These are phyloP conservation scores for Lyophyllum shimeji DNA, from an alignment of 768 basidiomycete species.

Conservation along the genomic window DNA sequence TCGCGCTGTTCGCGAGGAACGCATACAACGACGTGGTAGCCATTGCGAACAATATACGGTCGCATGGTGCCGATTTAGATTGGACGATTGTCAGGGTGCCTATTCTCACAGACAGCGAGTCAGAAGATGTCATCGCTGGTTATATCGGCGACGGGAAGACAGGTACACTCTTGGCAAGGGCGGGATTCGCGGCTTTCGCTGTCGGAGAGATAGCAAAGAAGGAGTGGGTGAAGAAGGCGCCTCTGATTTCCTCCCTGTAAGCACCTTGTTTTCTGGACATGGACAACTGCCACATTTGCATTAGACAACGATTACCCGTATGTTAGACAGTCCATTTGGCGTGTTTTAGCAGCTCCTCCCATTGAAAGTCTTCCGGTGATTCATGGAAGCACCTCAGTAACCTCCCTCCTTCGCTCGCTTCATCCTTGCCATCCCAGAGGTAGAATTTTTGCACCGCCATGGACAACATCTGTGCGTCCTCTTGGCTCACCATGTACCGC, in stretches of 20 bases:
- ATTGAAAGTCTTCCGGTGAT: slow-evolving; percentile 73
- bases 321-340: slow-evolving; percentile 29
- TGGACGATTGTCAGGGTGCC: slow-evolving; percentile 77
- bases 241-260: slow-evolving; percentile 33
- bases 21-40: slow-evolving; percentile 73
- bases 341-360: slow-evolving; percentile 74
- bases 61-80: slow-evolving; percentile 47
- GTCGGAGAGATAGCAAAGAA: slow-evolving; percentile 54
- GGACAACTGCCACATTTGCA: background rate
- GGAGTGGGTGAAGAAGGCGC: slow-evolving; percentile 59
- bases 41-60: slow-evolving; percentile 55
- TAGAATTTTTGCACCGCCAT: slow-evolving; percentile 87
- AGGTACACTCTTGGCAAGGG: slow-evolving; percentile 48
- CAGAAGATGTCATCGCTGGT: slow-evolving; percentile 52
- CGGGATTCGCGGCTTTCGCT: slow-evolving; percentile 61
- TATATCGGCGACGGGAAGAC: slow-evolving; percentile 67
- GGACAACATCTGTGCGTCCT: slow-evolving; percentile 82
- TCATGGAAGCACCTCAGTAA: slow-evolving; percentile 77
- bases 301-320: background rate
- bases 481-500: slow-evolving; percentile 65
- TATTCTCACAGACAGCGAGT: slow-evolving; percentile 48
- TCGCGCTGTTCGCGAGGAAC: slow-evolving; percentile 42
- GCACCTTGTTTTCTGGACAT: background rate
- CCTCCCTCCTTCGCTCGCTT: slow-evolving; percentile 41
- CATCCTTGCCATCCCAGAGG: slow-evolving; percentile 48